Evolutionary conservation across 805 yeast species (phyloP), one percentile per base, ranked within the genome.

Genomic region (Sugiyamaella americana): DNA sequence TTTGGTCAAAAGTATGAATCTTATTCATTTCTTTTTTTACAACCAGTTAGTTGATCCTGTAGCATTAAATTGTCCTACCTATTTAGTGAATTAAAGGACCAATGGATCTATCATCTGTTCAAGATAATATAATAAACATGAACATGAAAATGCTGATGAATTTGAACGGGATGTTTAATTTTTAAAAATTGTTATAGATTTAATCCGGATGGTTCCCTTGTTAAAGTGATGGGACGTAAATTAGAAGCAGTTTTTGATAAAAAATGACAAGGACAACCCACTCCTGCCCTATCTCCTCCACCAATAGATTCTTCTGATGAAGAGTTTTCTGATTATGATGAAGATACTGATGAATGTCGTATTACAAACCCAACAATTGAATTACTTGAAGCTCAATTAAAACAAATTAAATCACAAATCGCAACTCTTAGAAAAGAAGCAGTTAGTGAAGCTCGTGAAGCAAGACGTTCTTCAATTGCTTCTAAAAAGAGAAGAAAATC

Each of bases 1-100:
- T 72, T 71, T 48, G 78, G 85, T 16, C 91, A 91, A 66, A 43
- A 87, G 68, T 83, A 87, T 64, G 87, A 84, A 58, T 74, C 80
- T 38, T 82, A 84, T 60, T 82, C 91, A 54, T 93, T 82, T 68
- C 97, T 98, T 24, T 93, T 93, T 59, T 66, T 91, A 59, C 83
- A 78, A 49, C 98, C 98, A 1, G 98, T n/a, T n/a, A n/a, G 98
- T 93, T 37, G 98, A 93, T 65, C 93, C 96, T 0, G 88, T 89
- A 26, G 95, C 96, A 13, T 75, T 91, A 60, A 87, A 87, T 58
- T 82, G 95, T 55, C 98, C 98, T 23, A 79, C 88, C 38, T 93
- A 93, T 65, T 77, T 78, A 91, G 57, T 71, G 86, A 47, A 82
- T 93, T 49, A 87, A 87, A 65, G 78, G 80, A 57, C 98, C 98